phyloP scores from a whole-genome alignment of 1,139 yeast species.

The Candida mesenterica region DNA sequence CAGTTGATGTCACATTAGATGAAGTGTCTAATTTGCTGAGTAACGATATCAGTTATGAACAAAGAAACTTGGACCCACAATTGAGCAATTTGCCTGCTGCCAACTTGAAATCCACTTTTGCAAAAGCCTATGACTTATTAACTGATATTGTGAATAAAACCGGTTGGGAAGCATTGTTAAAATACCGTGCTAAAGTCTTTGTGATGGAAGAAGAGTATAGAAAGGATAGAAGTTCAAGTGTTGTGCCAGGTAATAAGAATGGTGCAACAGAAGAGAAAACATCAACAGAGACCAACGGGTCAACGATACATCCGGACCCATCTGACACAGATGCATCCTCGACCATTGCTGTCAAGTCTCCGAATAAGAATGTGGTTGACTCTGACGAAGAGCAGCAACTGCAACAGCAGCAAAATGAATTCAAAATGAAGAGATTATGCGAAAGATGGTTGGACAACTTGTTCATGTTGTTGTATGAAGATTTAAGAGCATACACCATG shows the following conservation, averaged over 20 bases:
- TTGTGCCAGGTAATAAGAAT: not conserved
- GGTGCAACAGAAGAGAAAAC: slow-evolving; percentile 2
- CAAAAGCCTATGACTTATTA: slow-evolving; percentile 73
- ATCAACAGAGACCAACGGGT: slow-evolving; percentile 6
- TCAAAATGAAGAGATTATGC: slow-evolving; percentile 77
- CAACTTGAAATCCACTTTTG: slow-evolving; percentile 73
- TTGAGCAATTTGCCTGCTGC: slow-evolving; percentile 75
- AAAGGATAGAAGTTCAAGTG: slow-evolving; percentile 33
- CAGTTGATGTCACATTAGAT: slow-evolving; percentile 73
- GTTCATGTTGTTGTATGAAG: slow-evolving; percentile 85
- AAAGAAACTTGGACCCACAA: slow-evolving; percentile 61
- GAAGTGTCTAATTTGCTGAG: slow-evolving; percentile 57
- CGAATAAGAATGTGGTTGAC: slow-evolving; percentile 19
- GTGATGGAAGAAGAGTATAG: slow-evolving; percentile 94
- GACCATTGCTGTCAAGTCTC: slow-evolving; percentile 8
- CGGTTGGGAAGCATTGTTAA: slow-evolving; percentile 90
- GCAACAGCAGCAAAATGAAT: slow-evolving; percentile 35
- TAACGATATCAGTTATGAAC: slow-evolving; percentile 49
- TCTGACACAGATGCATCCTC: slow-evolving; percentile 6
- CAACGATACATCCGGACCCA: slow-evolving; percentile 7
- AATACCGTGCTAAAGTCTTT: slow-evolving; percentile 78
- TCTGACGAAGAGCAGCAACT: slow-evolving; percentile 22
- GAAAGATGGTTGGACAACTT: slow-evolving; percentile 94
- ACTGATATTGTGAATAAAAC: slow-evolving; percentile 68
- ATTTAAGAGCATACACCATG: slow-evolving; percentile 76